A percentile compares a stretch with the other conserved stretches of the same genome.
These are phyloP conservation scores for Circinella minor DNA, from an alignment of 371 early-diverging fungal genomes.

Conservation along the genomic window DNA sequence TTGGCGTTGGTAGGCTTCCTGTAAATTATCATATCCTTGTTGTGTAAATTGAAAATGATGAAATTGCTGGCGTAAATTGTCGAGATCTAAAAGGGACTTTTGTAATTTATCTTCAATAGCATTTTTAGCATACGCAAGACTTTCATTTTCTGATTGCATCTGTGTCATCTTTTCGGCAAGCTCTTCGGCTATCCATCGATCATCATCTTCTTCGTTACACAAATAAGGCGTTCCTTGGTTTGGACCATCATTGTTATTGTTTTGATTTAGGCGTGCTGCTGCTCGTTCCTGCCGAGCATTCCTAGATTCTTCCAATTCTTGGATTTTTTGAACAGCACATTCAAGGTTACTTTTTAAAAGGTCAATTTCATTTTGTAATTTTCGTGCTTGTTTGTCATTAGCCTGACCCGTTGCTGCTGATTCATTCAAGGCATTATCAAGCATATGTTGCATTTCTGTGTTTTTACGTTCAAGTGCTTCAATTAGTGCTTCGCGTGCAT, in stretches of 20 bases:
- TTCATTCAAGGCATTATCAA: conserved; percentile 37
- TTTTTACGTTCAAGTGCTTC: conserved; percentile 47
- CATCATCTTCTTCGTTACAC: not conserved
- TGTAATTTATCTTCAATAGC: conserved; percentile 20
- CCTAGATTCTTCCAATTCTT: conserved; percentile 22
- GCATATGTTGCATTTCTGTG: conserved; percentile 35
- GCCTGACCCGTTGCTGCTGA: conserved; percentile 20
- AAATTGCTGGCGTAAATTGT: conserved; percentile 30
- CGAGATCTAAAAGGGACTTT: conserved; percentile 26
- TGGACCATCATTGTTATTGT: not conserved
- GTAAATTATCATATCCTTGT: conserved; percentile 29
- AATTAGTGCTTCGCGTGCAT: conserved; percentile 39
- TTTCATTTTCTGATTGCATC: conserved; percentile 18
- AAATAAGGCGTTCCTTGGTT: not conserved
- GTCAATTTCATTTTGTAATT: conserved; percentile 43
- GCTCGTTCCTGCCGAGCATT: conserved; percentile 7
- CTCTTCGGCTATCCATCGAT: not conserved
- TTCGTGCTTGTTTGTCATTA: conserved; percentile 30
- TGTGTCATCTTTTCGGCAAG: conserved; percentile 9
- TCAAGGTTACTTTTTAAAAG: conserved; percentile 27
- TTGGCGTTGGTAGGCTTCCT: conserved; percentile 37
- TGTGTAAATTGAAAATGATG: conserved; percentile 30
- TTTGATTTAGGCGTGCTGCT: not conserved
- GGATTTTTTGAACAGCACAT: conserved; percentile 29
- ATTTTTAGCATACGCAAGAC: conserved; percentile 18